Evolutionary conservation across 305 asterid species (phyloP).

Genomic region (Fraxinus ornus): DNA sequence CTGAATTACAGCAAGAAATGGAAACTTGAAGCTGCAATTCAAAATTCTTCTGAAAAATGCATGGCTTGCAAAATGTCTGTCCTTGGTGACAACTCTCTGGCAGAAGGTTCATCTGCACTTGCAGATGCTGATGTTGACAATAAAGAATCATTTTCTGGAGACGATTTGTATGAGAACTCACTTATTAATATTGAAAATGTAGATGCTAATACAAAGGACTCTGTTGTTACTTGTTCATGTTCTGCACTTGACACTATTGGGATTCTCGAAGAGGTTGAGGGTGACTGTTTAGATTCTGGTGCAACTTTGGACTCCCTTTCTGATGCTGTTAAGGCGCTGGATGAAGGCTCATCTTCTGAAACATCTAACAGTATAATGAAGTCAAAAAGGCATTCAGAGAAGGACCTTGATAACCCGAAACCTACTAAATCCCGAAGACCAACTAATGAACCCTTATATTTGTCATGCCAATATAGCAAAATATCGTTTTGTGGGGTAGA

Average conservation of each 20-base stretch:
- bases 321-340: constrained; percentile 40
- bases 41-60: constrained; percentile 49
- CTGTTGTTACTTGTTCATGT: constrained; percentile 31
- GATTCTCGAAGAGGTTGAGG: constrained; percentile 27
- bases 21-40: constrained; percentile 44
- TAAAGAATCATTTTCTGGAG: constrained; percentile 38
- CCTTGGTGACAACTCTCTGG: constrained; percentile 26
- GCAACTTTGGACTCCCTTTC: constrained; percentile 36
- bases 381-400: constrained; percentile 81
- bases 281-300: constrained; percentile 33
- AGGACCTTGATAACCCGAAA: constrained; percentile 75
- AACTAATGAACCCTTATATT: constrained; percentile 46
- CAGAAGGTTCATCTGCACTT: constrained; percentile 43
- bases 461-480: constrained; percentile 71
- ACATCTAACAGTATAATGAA: constrained; percentile 39
- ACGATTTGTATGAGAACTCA: constrained; percentile 36
- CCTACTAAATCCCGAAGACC: constrained; percentile 81
- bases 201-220: constrained; percentile 25
- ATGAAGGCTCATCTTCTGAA: constrained; percentile 47
- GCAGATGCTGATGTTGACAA: constrained; percentile 37
- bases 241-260: constrained; percentile 25
- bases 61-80: constrained; percentile 46
- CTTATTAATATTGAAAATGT: constrained; percentile 28
- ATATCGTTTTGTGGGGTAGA: constrained; percentile 69
- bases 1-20: constrained; percentile 58